Base-by-base conservation (phyloP, 768 basidiomycete genomes). In the Termitomyces sp. region DNA sequence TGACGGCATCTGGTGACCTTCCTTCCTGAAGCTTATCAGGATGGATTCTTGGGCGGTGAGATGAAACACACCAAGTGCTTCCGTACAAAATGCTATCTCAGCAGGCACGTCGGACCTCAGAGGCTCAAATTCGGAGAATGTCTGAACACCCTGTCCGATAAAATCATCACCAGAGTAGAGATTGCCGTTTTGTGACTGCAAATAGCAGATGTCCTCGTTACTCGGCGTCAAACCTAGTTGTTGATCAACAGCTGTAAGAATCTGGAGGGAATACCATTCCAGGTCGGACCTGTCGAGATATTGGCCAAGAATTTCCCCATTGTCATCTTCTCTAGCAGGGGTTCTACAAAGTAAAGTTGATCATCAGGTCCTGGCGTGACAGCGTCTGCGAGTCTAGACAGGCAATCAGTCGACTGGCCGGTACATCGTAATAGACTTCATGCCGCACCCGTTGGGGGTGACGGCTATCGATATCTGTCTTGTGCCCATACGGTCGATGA, bases 181-280 rank as follows among this genome's bases (percentile, higher is more conserved):
- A 68, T 97, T 98, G 9, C 95, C 95, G 67, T 96, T 92, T 69
- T 97, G 94, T 4, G 89, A 91, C 69, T 97, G 95, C 3, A 97
- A 77, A 69, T 96, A 96, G 61, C 77, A 72, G 16, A 88, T 78
- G 42, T 79, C 73, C 7, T 64, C 53, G 23, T 57, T 53, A 17
- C 47, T 46, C 25, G 54, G 27, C 19, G 56, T 55, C 49, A 47
- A 53, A 11, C 34, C 62, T 61, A 35, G 2, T 27, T 12, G 3
- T 21, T 47, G 32, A 34, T 57, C n/a, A 46, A 34, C 48, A 29
- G 14, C n/a, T 16, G 45, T 31, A 21, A 6, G 47, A 42, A 7
- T 27, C 31, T 17, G 27, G 5, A 32, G 40, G 27, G 50, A 29
- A 56, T 5, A 23, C 27, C 42, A 4, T 29, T 2, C 56, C 41